Conservation (phyloP, 345 rosid species). For the Mallotus nudiflorus region DNA sequence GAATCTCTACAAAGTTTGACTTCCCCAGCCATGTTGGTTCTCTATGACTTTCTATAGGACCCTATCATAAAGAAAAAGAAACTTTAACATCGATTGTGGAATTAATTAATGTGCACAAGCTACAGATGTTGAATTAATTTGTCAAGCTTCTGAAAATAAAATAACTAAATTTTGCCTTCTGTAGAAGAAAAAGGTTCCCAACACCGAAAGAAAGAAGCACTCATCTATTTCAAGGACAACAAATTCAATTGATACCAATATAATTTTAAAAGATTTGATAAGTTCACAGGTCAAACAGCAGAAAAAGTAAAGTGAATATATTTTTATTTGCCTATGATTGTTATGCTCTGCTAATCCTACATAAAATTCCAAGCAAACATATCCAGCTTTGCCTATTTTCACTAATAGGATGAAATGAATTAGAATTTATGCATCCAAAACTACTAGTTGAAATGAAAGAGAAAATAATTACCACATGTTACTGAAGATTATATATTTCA, state of each 20-base stretch:
- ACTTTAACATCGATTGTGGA: neutral
- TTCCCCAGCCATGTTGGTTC: constrained; percentile 78
- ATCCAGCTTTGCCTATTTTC: neutral
- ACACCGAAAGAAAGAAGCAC: neutral
- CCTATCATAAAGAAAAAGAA: constrained; percentile 41
- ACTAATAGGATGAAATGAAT: neutral
- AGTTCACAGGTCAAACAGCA: neutral
- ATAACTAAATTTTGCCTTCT: neutral
- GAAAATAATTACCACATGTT: neutral
- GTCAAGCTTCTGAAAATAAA: neutral
- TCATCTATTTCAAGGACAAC: neutral
- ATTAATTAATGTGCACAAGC: constrained; percentile 5
- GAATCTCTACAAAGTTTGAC: constrained; percentile 89
- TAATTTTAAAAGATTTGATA: neutral
- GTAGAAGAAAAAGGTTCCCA: neutral
- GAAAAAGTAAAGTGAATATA: neutral
- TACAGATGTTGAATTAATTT: neutral
- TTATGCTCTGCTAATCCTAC: neutral
- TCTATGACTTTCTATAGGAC: constrained; percentile 35
- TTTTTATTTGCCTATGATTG: neutral
- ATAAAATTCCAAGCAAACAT: neutral
- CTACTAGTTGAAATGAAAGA: neutral
- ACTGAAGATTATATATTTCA: neutral
- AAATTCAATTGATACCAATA: neutral
- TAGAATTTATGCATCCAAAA: neutral